These are phyloP conservation scores for Gautieria morchelliformis DNA, from an alignment of 768 basidiomycete genomes.

Conservation along the genomic window DNA sequence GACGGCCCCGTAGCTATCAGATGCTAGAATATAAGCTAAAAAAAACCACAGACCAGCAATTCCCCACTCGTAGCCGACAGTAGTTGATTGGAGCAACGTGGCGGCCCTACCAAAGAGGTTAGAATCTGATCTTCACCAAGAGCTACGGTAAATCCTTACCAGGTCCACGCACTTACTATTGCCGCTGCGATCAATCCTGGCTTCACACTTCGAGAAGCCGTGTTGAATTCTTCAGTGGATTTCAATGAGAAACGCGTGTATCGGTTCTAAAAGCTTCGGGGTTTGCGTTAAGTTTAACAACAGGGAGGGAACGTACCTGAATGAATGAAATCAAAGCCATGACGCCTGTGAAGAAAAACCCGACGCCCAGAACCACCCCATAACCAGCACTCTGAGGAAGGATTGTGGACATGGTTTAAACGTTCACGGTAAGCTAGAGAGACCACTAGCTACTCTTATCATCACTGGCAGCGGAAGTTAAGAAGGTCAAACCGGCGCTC, in stretches of 20 bases:
- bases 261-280: constrained; percentile 15
- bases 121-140: not conserved
- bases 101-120: constrained; percentile 34
- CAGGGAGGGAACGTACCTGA: not conserved
- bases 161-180: constrained; percentile 91
- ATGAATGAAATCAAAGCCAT: constrained; percentile 20
- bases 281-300: not conserved
- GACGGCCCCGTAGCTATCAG: no score
- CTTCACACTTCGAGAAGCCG: constrained; percentile 52
- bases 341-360: constrained; percentile 20
- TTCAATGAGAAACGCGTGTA: constrained; percentile 20
- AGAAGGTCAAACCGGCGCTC: no score
- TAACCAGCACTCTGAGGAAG: constrained; percentile 20
- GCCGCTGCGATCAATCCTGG: constrained; percentile 88
- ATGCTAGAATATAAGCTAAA: not conserved
- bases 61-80: constrained; percentile 78
- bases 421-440: not conserved
- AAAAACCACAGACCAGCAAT: constrained; percentile 56
- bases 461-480: no score
- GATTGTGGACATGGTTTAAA: not conserved
- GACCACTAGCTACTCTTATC: no score
- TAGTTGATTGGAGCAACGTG: constrained; percentile 69
- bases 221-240: constrained; percentile 22
- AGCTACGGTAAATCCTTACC: constrained; percentile 18
- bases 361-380: constrained; percentile 22